Percentiles rank a stretch among this genome's conserved stretches.
Evolutionary conservation across 2,329 filamentous ascomycete genomes (phyloP).

Genomic region (Karstenula rhodostoma): DNA sequence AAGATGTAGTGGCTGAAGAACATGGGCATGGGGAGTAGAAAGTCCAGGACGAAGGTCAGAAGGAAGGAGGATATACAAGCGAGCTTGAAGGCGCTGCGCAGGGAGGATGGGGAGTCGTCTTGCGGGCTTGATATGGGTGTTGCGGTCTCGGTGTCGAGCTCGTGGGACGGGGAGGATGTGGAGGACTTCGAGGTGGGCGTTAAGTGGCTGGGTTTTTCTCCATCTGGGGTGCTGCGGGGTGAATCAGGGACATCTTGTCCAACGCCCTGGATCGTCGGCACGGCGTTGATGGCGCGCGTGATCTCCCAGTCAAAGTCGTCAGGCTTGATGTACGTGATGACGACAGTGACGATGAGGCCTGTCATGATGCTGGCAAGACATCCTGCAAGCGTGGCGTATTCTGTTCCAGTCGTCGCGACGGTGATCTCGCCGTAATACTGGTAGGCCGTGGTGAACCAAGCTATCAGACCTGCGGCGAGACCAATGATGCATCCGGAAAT

Average conservation of each 20-base stretch:
- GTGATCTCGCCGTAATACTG: constrained; percentile 50
- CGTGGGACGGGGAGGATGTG: constrained; percentile 16
- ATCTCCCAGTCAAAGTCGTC: constrained; percentile 52
- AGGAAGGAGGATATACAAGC: constrained; percentile 49
- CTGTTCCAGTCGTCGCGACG: constrained; percentile 49
- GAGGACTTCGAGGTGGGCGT: constrained; percentile 12
- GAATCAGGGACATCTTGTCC: constrained; percentile 13
- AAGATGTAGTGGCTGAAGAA: constrained; percentile 54
- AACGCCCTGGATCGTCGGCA: constrained; percentile 24
- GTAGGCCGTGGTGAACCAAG: constrained; percentile 49
- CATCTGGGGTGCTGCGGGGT: constrained; percentile 19
- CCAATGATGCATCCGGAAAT: constrained; percentile 45
- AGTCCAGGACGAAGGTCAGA: constrained; percentile 51
- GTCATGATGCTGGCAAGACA: constrained; percentile 47
- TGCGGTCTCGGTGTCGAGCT: constrained; percentile 22
- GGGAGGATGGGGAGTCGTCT: constrained; percentile 44
- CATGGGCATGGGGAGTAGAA: constrained; percentile 53
- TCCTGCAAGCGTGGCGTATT: constrained; percentile 52
- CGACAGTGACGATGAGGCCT: constrained; percentile 42
- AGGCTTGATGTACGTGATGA: constrained; percentile 47
- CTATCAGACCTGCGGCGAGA: constrained; percentile 45
- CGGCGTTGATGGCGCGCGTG: constrained; percentile 49
- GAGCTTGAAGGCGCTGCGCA: constrained; percentile 44
- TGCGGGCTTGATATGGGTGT: constrained; percentile 25
- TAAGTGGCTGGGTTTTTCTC: constrained; percentile 19